Evolutionary conservation across 768 basidiomycete species (phyloP).

Genomic region (Auriscalpium microsporum): DNA sequence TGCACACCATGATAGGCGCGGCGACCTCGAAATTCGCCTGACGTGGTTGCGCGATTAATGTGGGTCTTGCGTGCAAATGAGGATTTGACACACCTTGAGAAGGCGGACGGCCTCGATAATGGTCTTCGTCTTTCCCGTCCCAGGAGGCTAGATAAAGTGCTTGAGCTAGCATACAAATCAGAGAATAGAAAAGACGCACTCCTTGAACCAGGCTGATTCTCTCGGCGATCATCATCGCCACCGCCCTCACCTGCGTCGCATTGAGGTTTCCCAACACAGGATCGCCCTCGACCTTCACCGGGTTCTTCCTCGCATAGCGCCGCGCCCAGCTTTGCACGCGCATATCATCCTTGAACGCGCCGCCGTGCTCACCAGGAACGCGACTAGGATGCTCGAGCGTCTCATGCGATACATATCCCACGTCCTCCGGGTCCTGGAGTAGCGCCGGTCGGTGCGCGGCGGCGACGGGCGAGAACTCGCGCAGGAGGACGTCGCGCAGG

Average conservation of each 20-base stretch:
- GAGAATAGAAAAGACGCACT: slow-evolving; percentile 34
- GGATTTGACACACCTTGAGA: slow-evolving; percentile 46
- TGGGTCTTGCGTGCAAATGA: neutral
- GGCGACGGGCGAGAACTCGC: slow-evolving; percentile 33
- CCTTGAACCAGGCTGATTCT: slow-evolving; percentile 80
- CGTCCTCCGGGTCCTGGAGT: slow-evolving; percentile 33
- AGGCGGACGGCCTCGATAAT: slow-evolving; percentile 79
- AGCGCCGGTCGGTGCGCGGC: slow-evolving; percentile 25
- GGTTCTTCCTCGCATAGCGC: slow-evolving; percentile 51
- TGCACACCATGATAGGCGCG: slow-evolving; percentile 82
- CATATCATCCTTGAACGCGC: slow-evolving; percentile 63
- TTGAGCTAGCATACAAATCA: neutral
- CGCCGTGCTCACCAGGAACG: slow-evolving; percentile 22
- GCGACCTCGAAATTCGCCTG: slow-evolving; percentile 75
- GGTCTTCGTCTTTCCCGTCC: slow-evolving; percentile 89
- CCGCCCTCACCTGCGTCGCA: slow-evolving; percentile 66
- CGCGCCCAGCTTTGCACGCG: slow-evolving; percentile 76
- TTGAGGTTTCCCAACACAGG: slow-evolving; percentile 62
- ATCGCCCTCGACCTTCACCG: slow-evolving; percentile 69
- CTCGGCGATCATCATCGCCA: slow-evolving; percentile 82
- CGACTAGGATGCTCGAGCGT: slow-evolving; percentile 30
- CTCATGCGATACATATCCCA: slow-evolving; percentile 29
- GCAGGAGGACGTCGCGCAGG: slow-evolving; percentile 63
- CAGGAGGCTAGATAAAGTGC: slow-evolving; percentile 57
- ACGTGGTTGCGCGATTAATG: neutral